A percentile compares a stretch with the other conserved stretches of the same genome.
Conservation (phyloP, 2,329 filamentous ascomycete genomes). For the Penicillium sp. region DNA sequence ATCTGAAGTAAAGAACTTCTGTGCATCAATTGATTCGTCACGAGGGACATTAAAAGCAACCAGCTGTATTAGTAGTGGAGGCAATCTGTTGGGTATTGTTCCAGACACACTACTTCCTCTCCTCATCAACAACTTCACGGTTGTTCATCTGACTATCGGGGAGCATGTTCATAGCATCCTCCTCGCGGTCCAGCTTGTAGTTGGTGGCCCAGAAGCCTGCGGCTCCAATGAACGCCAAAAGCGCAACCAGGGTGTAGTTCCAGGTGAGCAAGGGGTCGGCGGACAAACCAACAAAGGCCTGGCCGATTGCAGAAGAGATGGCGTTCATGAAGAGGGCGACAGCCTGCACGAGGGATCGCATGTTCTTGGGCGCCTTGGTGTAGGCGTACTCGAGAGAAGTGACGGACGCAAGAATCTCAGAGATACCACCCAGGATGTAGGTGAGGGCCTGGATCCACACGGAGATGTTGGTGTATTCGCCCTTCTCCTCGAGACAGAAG, state of each 20-base stretch:
- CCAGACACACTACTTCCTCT: slow-evolving; percentile 2
- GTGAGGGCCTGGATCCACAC: slow-evolving; percentile 58
- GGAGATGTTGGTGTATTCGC: slow-evolving; percentile 60
- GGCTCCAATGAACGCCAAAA: slow-evolving; percentile 65
- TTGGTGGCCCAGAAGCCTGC: slow-evolving; percentile 70
- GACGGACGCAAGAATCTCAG: slow-evolving; percentile 60
- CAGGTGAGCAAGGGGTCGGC: slow-evolving; percentile 68
- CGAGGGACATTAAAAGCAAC: too few relatives aligned
- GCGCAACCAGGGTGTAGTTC: slow-evolving; percentile 69
- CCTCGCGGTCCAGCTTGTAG: slow-evolving; percentile 64
- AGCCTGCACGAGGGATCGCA: slow-evolving; percentile 73
- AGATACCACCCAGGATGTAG: slow-evolving; percentile 57
- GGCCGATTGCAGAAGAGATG: slow-evolving; percentile 69
- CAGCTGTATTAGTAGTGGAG: neutral
- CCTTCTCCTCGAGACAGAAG: slow-evolving; percentile 48
- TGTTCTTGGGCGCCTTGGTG: slow-evolving; percentile 76
- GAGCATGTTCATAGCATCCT: slow-evolving; percentile 65
- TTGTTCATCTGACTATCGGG: slow-evolving; percentile 24
- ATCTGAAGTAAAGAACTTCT: neutral
- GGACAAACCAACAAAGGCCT: slow-evolving; percentile 65
- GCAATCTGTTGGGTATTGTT: neutral
- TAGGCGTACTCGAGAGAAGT: slow-evolving; percentile 75
- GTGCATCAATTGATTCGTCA: neutral
- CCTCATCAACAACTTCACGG: slow-evolving; percentile 12
- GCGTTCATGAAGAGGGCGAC: slow-evolving; percentile 72